Percentiles rank a stretch among this genome's conserved stretches.
These are phyloP conservation scores for Ogataea nitratoaversa DNA, from an alignment of 805 yeast species.

Conservation along the genomic window DNA sequence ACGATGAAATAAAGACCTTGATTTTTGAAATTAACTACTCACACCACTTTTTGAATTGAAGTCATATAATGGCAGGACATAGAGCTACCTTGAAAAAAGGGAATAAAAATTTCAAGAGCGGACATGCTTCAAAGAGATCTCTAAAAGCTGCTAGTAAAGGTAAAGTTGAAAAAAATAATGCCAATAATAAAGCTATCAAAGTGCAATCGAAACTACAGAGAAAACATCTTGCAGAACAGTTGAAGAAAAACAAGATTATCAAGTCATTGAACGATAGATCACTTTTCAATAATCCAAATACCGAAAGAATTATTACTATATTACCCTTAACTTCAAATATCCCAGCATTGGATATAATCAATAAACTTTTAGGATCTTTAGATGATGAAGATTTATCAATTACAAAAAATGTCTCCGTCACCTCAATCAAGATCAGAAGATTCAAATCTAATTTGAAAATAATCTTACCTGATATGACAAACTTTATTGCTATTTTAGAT, in stretches of 20 bases:
- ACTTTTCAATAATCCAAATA: constrained; percentile 63
- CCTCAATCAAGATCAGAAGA: constrained; percentile 49
- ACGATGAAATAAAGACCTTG: no score
- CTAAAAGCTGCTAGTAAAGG: constrained; percentile 80
- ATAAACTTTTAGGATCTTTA: constrained; percentile 40
- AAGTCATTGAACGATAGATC: constrained; percentile 57
- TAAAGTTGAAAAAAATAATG: constrained; percentile 67
- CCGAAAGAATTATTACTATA: constrained; percentile 78
- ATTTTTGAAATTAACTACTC: no score
- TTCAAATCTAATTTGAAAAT: constrained; percentile 76
- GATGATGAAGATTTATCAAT: constrained; percentile 32
- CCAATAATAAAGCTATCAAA: constrained; percentile 35
- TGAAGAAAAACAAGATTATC: constrained; percentile 65
- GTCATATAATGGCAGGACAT: constrained; percentile 62
- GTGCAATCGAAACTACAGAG: constrained; percentile 54
- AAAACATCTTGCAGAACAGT: constrained; percentile 72
- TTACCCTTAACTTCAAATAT: constrained; percentile 77
- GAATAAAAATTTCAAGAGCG: constrained; percentile 88
- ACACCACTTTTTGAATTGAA: no score
- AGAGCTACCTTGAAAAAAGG: constrained; percentile 78
- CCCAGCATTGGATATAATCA: constrained; percentile 50
- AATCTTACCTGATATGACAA: constrained; percentile 63
- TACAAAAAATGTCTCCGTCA: constrained; percentile 44
- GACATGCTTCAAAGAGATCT: constrained; percentile 86
- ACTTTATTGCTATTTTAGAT: constrained; percentile 70